Percentiles rank a stretch among this genome's conserved stretches.
phyloP scores from a whole-genome alignment of 108 stramenopile genomes.

The Pseudonitzschia pungens region DNA sequence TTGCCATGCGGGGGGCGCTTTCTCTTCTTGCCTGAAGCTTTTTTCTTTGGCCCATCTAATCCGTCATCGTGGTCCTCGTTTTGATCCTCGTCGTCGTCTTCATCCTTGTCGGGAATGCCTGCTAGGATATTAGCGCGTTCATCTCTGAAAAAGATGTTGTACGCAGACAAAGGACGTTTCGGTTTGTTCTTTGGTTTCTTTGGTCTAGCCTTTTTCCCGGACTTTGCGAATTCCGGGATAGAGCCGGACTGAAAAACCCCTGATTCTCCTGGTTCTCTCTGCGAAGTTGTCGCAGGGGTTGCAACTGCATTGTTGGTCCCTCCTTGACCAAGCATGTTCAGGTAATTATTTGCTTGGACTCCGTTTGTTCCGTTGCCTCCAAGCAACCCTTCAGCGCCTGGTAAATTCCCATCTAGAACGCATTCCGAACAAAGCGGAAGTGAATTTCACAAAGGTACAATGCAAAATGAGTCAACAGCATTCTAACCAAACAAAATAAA shows the following conservation, averaged over 20 bases:
- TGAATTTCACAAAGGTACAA: not conserved
- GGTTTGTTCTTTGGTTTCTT: constrained; percentile 54
- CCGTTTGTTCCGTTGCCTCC: constrained; percentile 22
- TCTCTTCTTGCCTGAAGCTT: constrained; percentile 33
- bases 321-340: constrained; percentile 44
- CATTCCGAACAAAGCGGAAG: not conserved
- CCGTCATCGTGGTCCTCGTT: constrained; percentile 28
- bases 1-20: constrained; percentile 39
- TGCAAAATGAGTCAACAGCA: not conserved
- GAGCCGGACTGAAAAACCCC: constrained; percentile 41
- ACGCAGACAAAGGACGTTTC: constrained; percentile 45
- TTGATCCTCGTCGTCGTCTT: constrained; percentile 37
- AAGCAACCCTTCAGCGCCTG: constrained; percentile 26
- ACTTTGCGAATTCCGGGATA: constrained; percentile 44
- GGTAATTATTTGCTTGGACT: constrained; percentile 7
- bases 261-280: constrained; percentile 33
- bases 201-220: constrained; percentile 42
- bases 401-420: constrained; percentile 26
- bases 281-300: not conserved
- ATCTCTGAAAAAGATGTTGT: constrained; percentile 62
- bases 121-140: constrained; percentile 47
- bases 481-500: not conserved
- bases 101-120: constrained; percentile 43
- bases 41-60: constrained; percentile 28
- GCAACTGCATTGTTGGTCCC: constrained; percentile 16